Base-by-base conservation (phyloP, 2,329 filamentous ascomycete genomes). In the Nemania diffusa region DNA sequence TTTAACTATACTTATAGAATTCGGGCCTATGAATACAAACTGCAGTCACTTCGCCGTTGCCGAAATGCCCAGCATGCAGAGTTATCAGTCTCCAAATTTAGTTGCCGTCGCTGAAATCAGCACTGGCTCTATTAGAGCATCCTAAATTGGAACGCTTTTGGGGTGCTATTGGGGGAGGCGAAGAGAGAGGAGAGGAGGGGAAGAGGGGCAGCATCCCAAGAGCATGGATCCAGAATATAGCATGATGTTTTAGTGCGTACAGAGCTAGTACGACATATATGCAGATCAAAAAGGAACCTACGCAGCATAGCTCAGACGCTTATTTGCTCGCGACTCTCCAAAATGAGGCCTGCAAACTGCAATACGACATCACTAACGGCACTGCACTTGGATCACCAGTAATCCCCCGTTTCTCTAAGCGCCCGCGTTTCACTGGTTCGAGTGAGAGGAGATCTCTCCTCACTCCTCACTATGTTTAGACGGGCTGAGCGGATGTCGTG, bases 391-490 rank as follows among this genome's bases (percentile, higher is more conserved):
- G 48, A 17, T 51, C 40, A 67, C 60, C 37, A 3, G 15, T 13
- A 9, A 37, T 52, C 51, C 20, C 29, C 59, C 55, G 46, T 55
- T 37, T 44, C 53, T 63, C 40, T 37, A 67, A 59, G 60, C 53
- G 55, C 62, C 52, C 27, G 52, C 46, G 48, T 27, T 34, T 51
- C 15, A 37, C 20, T 34, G 20, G 32, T 44, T 34, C 34, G 48
- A 2, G 32, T 26, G 26, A 17, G n/a, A n/a, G n/a, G 34, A 59
- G 26, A 26, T 46, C 27, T 55, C n/a, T 34, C 7, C 17, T 29
- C 11, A 24, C 29, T 44, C 26, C 17, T 46, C n/a, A 44, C 63
- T 66, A 66, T 63, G 63, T 63, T 63, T 63, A 57, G 66, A 59
- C 22, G 13, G 27, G 62, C 61, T 61, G 46, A 55, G 27, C 46